phyloP scores from a whole-genome alignment of 2,329 filamentous ascomycete species.

The Pseudocercospora pini-densiflorae region DNA sequence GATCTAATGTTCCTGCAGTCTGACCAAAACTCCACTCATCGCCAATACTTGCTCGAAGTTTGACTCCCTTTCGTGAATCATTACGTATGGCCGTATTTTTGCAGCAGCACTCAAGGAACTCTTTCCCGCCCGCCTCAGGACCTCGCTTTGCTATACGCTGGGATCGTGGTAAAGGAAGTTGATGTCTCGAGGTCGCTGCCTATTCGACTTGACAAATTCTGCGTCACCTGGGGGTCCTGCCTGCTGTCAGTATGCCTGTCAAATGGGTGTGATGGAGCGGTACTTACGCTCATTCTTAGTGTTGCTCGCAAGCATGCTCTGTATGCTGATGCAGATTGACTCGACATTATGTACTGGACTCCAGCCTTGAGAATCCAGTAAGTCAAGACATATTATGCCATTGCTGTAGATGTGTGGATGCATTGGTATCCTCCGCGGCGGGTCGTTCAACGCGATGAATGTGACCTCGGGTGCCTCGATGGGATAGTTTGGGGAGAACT shows the following conservation, averaged over 20 bases:
- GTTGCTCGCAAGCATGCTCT: constrained; percentile 98
- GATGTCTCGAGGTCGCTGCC: constrained; percentile 81
- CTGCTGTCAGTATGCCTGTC: constrained; percentile 7
- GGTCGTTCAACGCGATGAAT: constrained; percentile 67
- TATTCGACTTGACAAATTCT: constrained; percentile 83
- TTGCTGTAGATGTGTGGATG: constrained; percentile 99
- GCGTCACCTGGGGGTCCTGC: constrained; percentile 77
- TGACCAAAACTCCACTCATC: background rate
- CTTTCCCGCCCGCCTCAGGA: background rate
- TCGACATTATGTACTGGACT: constrained; percentile 96
- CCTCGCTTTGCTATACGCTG: constrained; percentile 47
- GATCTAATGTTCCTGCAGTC: background rate
- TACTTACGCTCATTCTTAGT: constrained; percentile 75
- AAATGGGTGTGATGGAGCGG: background rate
- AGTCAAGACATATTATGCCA: constrained; percentile 96
- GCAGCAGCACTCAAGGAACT: no score
- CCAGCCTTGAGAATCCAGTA: constrained; percentile 88
- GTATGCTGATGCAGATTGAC: constrained; percentile 94
- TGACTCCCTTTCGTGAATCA: background rate
- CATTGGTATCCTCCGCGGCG: constrained; percentile 73
- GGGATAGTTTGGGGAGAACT: constrained; percentile 81
- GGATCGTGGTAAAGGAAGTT: constrained; percentile 95
- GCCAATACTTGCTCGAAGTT: background rate
- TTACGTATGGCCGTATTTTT: background rate
- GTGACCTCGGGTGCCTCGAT: constrained; percentile 97